Percentiles rank a stretch among this genome's conserved stretches.
Conservation (phyloP, 2,329 filamentous ascomycete genomes). For the Fusarium nygamai region DNA sequence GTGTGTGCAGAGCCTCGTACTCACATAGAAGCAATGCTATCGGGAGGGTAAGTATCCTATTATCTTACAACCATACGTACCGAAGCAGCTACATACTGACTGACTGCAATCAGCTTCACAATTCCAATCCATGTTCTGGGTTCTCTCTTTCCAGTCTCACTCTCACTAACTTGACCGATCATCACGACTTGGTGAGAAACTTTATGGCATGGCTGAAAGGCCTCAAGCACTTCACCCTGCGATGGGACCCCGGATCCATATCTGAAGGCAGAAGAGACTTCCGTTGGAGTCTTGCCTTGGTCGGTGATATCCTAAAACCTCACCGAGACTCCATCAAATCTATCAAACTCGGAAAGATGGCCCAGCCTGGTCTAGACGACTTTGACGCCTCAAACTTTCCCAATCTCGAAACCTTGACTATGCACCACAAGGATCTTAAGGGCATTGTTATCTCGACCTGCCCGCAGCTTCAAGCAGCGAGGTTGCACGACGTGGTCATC, state of each 20-base stretch:
- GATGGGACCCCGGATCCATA: neutral
- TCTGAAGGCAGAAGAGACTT: neutral
- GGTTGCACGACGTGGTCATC: neutral
- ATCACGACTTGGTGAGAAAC: neutral
- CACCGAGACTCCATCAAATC: neutral
- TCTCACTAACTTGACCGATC: neutral
- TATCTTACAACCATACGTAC: neutral
- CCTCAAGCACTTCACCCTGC: neutral
- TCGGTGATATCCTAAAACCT: neutral
- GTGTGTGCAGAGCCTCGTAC: too few relatives aligned
- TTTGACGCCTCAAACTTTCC: neutral
- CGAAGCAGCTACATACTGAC: neutral
- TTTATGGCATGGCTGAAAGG: neutral
- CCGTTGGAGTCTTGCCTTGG: neutral
- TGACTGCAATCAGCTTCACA: neutral
- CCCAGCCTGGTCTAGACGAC: neutral
- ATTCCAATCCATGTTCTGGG: neutral
- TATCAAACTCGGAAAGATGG: neutral
- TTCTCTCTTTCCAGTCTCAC: neutral
- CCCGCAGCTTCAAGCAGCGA: neutral
- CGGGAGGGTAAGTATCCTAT: neutral
- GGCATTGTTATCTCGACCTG: neutral
- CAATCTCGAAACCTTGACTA: neutral
- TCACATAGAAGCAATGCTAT: too few relatives aligned
- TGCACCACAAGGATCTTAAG: neutral